Base-by-base conservation (phyloP, 768 basidiomycete genomes). In the Russula ochroleuca region DNA sequence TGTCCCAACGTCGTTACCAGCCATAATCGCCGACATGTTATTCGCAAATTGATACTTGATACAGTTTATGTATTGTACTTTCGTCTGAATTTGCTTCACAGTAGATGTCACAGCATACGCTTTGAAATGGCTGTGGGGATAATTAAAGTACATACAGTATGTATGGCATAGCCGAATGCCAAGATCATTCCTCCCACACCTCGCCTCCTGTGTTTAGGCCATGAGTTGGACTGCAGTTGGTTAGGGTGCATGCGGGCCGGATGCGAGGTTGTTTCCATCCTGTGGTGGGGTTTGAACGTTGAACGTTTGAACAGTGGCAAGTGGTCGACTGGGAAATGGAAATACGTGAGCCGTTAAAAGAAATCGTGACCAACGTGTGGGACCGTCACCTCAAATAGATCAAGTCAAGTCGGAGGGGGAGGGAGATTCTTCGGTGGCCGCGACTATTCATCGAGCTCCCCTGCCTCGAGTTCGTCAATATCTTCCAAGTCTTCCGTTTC, bases 401-500 rank as follows among this genome's bases (percentile, higher is more conserved):
- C 5, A 25, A 1, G 48, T 21, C 11, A 21, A 5, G 15, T 11
- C 28, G 38, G 10, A 51, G 25, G 40, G 40, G 40, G 40, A 23
- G 14, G 35, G n/a, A 28, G 13, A 19, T 0, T 28, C 3, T 33
- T 47, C 14, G 10, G 48, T 0, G 28, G 40, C 10, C 7, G 43
- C 31, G 43, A 45, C 43, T 64, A 60, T 49, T 64, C 63, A 21
- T 64, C 63, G 14, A 64, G 58, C 48, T 55, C 47, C 7, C 63
- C 59, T 1, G 53, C 13, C 25, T 64, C 63, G 59, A 59, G 21
- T 25, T 64, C 63, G 37, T 64, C 63, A 33, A 61, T 37, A 0
- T 64, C 63, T 23, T 61, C 63, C 9, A 64, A 40, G 47, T 61
- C 59, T 25, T 60, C 63, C 1, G 59, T 64, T 47, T 61, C 63